Conservation (phyloP, 179 eudicot species). For the Dionaea muscipula region DNA sequence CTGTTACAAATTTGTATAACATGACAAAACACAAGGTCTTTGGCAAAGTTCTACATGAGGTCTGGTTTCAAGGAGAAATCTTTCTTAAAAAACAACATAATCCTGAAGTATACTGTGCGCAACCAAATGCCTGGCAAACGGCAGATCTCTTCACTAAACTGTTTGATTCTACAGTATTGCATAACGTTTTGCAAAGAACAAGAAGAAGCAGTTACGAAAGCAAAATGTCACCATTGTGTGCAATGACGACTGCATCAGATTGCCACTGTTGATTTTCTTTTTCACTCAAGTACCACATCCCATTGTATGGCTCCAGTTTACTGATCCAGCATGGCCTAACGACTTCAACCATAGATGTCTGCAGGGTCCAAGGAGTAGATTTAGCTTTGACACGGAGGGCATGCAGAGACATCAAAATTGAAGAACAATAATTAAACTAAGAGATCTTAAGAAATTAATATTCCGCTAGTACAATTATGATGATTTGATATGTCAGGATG, state of each 20-base stretch:
- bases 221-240: slow-evolving; percentile 68
- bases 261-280: slow-evolving; percentile 66
- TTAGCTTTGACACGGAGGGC: neutral
- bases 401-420: neutral
- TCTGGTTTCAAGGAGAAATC: too few relatives aligned
- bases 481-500: too few relatives aligned
- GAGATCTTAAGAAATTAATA: neutral
- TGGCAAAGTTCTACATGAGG: too few relatives aligned
- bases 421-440: neutral
- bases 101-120: too few relatives aligned
- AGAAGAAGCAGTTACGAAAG: slow-evolving; percentile 2
- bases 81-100: too few relatives aligned
- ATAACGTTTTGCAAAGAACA: neutral
- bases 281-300: slow-evolving; percentile 92
- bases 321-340: slow-evolving; percentile 92
- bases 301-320: slow-evolving; percentile 71
- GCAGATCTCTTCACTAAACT: neutral
- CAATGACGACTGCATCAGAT: slow-evolving; percentile 76
- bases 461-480: too few relatives aligned
- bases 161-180: neutral
- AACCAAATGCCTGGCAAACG: slow-evolving; percentile 1
- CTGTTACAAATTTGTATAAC: too few relatives aligned
- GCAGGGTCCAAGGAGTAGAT: slow-evolving; percentile 11
- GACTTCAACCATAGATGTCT: slow-evolving; percentile 54
- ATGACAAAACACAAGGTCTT: too few relatives aligned